Percentiles rank a stretch among this genome's conserved stretches.
Conservation (phyloP, 164 flowering plant species). For the Euptelea pleiosperma region DNA sequence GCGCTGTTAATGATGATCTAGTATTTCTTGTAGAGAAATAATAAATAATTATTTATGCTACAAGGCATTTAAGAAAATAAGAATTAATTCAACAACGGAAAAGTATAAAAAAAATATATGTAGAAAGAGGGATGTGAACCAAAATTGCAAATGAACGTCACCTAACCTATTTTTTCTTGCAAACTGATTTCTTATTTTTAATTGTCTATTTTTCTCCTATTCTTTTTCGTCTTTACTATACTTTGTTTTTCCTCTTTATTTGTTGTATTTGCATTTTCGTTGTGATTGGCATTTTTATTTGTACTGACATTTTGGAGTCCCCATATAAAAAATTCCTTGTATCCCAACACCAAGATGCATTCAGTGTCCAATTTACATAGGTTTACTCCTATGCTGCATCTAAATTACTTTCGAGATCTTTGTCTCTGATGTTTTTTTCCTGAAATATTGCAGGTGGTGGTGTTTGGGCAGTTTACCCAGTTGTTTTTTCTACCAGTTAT, state of each 20-base stretch:
- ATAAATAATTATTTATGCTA: no score
- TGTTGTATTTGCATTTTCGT: not conserved
- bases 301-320: not conserved
- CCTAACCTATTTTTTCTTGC: no score
- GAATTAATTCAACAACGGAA: no score
- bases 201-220: no score
- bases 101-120: no score
- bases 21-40: no score
- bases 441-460: constrained; percentile 72
- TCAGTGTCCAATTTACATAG: not conserved
- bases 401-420: not conserved
- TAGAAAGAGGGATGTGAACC: no score
- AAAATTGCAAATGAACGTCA: no score
- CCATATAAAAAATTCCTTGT: not conserved
- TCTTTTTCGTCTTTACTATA: no score
- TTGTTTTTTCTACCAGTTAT: constrained; percentile 57
- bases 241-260: not conserved
- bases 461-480: constrained; percentile 83
- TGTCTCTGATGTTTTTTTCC: not conserved
- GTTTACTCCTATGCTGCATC: constrained; percentile 2
- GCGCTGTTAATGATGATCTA: no score
- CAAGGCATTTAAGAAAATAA: no score
- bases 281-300: not conserved
- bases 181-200: no score
- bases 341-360: not conserved